phyloP scores from a whole-genome alignment of 2,329 filamentous ascomycete genomes.

The Cephalotrichum gorgonifer region DNA sequence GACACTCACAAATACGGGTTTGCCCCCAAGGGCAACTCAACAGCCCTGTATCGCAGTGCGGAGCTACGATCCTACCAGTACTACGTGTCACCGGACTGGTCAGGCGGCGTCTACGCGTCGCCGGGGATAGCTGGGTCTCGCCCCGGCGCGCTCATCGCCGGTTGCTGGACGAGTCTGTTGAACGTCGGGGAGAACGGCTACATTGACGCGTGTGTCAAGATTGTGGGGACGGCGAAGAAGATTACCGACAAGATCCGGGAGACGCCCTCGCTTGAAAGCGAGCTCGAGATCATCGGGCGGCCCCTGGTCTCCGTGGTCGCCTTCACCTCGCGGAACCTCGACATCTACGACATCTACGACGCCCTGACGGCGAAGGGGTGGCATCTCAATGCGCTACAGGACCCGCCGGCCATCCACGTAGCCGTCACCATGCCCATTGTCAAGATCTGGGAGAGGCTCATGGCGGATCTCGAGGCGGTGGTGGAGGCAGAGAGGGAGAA shows the following conservation, averaged over 20 bases:
- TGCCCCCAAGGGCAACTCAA: constrained; percentile 93
- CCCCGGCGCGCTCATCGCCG: constrained; percentile 87
- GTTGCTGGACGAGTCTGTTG: constrained; percentile 92
- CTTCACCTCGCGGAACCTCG: constrained; percentile 71
- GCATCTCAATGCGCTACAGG: constrained; percentile 93
- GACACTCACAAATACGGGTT: constrained; percentile 99
- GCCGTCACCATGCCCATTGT: constrained; percentile 84
- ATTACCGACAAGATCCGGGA: constrained; percentile 65
- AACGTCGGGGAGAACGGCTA: constrained; percentile 80
- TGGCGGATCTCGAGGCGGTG: constrained; percentile 59
- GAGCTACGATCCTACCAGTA: constrained; percentile 82
- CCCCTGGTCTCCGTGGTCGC: constrained; percentile 87
- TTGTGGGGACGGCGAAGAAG: constrained; percentile 78
- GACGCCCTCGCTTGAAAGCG: constrained; percentile 55
- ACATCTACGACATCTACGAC: constrained; percentile 92
- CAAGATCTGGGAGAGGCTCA: constrained; percentile 68
- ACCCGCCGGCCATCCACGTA: constrained; percentile 83
- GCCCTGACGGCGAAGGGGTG: constrained; percentile 75
- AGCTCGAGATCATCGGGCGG: constrained; percentile 72
- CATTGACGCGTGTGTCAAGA: constrained; percentile 73
- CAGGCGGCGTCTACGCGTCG: constrained; percentile 89
- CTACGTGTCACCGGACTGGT: constrained; percentile 92
- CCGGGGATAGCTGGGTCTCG: constrained; percentile 86
- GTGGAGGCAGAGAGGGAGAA: constrained; percentile 69
- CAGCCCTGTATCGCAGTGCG: constrained; percentile 77